Evolutionary conservation across 2,329 filamentous ascomycete species (phyloP).

Genomic region (Trichoderma sp.): DNA sequence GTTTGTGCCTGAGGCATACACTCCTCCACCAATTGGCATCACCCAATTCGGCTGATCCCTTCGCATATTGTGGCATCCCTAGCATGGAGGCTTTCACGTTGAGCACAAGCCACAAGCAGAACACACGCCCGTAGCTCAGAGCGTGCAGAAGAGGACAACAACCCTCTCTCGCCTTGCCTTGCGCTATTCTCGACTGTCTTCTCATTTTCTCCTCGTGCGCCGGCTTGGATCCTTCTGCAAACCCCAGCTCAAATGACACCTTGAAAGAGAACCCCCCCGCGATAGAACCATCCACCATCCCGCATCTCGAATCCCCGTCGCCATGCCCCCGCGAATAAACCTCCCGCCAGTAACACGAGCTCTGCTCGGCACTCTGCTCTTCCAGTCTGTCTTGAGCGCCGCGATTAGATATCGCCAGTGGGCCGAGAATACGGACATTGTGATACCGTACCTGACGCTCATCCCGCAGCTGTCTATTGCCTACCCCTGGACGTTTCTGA

Average conservation of each 20-base stretch:
- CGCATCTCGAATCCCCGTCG: constrained; percentile 35
- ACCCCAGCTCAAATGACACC: constrained; percentile 22
- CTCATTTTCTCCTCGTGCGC: background rate
- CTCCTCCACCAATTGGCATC: background rate
- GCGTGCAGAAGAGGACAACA: constrained; percentile 10
- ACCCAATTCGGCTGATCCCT: constrained; percentile 18
- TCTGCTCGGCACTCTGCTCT: constrained; percentile 73
- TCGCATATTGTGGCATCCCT: constrained; percentile 22
- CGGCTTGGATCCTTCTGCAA: background rate
- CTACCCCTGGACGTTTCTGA: constrained; percentile 92
- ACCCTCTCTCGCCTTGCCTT: background rate
- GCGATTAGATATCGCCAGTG: constrained; percentile 74
- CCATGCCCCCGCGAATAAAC: constrained; percentile 83
- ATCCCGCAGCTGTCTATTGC: constrained; percentile 81
- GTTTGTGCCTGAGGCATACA: constrained; percentile 10
- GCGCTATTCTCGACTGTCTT: background rate
- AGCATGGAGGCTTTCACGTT: constrained; percentile 10
- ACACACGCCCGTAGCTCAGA: background rate
- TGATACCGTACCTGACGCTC: constrained; percentile 85
- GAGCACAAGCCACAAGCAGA: constrained; percentile 15
- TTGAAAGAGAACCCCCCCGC: constrained; percentile 6
- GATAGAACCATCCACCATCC: constrained; percentile 10
- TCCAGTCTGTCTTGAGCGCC: constrained; percentile 82
- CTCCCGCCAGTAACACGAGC: constrained; percentile 88
- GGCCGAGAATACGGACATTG: constrained; percentile 64